Conservation (phyloP, 192 early-diverging fungal species). For the Funneliformis mosseae region DNA sequence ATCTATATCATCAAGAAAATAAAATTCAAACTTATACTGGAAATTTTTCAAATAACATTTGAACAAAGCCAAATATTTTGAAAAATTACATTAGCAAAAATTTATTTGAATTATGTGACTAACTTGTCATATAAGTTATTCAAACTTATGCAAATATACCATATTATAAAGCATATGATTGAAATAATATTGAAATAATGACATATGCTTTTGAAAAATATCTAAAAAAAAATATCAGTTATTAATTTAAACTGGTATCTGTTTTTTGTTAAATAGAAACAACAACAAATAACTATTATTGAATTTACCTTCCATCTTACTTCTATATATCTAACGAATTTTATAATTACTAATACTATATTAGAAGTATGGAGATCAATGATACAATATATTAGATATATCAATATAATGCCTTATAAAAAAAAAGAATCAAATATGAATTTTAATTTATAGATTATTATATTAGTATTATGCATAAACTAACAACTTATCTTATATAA, state of each 20-base stretch:
- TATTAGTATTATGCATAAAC: background rate
- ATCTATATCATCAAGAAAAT: conserved; percentile 8
- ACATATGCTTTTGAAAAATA: too few relatives aligned
- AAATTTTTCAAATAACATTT: too few relatives aligned
- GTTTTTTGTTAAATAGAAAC: background rate
- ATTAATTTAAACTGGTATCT: too few relatives aligned
- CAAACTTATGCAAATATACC: too few relatives aligned
- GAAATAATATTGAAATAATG: too few relatives aligned
- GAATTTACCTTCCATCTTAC: background rate
- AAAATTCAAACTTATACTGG: background rate
- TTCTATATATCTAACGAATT: background rate
- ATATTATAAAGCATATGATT: too few relatives aligned
- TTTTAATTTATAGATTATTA: background rate
- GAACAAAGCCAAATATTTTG: too few relatives aligned
- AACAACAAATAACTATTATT: background rate
- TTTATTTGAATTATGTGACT: too few relatives aligned
- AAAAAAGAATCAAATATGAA: background rate
- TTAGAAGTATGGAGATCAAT: background rate
- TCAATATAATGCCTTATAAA: conserved; percentile 3
- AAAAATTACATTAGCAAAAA: background rate
- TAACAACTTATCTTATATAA: background rate
- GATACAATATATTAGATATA: background rate
- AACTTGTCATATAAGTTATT: too few relatives aligned
- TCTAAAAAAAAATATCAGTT: too few relatives aligned
- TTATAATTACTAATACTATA: background rate